These are phyloP conservation scores for Nothophaeocryptopus gaeumannii DNA, from an alignment of 2,329 filamentous ascomycete species.

Conservation along the genomic window DNA sequence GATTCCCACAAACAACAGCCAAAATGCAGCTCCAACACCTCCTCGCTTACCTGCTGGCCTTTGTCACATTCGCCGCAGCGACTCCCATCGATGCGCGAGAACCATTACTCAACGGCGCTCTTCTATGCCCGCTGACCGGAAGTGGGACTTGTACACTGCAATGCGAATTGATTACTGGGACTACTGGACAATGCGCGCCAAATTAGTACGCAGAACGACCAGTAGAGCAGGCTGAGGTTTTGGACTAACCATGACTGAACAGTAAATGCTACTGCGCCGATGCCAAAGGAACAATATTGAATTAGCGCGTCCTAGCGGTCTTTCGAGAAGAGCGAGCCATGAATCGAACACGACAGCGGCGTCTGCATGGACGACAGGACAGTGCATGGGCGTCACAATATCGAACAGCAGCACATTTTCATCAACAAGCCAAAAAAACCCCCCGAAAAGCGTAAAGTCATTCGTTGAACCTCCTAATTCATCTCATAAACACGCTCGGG, in stretches of 20 bases:
- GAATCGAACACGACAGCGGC: too few relatives aligned
- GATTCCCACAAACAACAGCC: too few relatives aligned
- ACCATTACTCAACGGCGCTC: conserved; percentile 13
- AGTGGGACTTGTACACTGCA: conserved; percentile 11
- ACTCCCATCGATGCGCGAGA: conserved; percentile 12
- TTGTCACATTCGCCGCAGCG: conserved; percentile 9
- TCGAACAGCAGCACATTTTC: too few relatives aligned
- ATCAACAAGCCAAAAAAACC: too few relatives aligned
- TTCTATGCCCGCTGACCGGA: conserved; percentile 14
- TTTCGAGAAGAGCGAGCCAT: too few relatives aligned
- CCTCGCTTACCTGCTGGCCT: conserved; percentile 6
- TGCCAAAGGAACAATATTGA: conserved; percentile 11
- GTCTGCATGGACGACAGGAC: too few relatives aligned
- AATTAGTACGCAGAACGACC: conserved; percentile 6
- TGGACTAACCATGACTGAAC: not conserved
- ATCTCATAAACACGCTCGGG: too few relatives aligned
- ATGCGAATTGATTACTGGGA: conserved; percentile 6
- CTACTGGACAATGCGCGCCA: conserved; percentile 17
- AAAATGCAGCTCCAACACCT: conserved; percentile 7
- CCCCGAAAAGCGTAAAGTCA: too few relatives aligned
- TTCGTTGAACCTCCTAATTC: too few relatives aligned
- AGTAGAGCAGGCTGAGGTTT: not conserved
- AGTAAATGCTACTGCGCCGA: conserved; percentile 18
- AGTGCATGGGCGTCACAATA: too few relatives aligned
- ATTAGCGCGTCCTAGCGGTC: conserved; percentile 2